Conservation (phyloP, 768 basidiomycete genomes). For the Coprinellus micaceus region DNA sequence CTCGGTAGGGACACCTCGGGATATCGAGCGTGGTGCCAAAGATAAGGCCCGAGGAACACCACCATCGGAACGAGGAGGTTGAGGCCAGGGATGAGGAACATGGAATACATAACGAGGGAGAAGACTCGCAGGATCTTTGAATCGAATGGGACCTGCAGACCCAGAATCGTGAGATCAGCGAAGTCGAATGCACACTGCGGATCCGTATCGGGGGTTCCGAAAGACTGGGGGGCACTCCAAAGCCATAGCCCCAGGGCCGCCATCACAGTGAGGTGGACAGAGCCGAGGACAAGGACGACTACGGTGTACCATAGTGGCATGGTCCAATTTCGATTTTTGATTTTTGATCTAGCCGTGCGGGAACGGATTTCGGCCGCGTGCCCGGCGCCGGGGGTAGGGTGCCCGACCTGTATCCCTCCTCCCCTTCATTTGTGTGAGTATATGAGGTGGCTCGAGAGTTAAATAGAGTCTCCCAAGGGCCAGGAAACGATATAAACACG, state of each 20-base stretch:
- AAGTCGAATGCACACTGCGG: neutral
- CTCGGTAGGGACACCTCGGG: neutral
- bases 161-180: neutral
- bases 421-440: too few relatives aligned
- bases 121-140: conserved; percentile 6
- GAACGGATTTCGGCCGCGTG: too few relatives aligned
- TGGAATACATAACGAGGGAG: conserved; percentile 17
- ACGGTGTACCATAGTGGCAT: too few relatives aligned
- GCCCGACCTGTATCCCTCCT: too few relatives aligned
- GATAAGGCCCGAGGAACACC: conserved; percentile 14
- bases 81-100: conserved; percentile 18
- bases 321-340: too few relatives aligned
- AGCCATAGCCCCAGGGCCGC: conserved; percentile 19
- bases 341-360: too few relatives aligned
- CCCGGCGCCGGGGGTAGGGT: too few relatives aligned
- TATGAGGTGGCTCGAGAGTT: too few relatives aligned
- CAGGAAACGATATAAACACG: too few relatives aligned
- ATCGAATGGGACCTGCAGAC: neutral
- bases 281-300: conserved; percentile 16
- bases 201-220: conserved; percentile 4
- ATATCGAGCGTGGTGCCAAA: neutral
- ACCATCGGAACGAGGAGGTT: conserved; percentile 17
- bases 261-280: conserved; percentile 19
- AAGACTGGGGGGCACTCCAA: conserved; percentile 13
- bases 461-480: too few relatives aligned